These are phyloP conservation scores for Vigna trinervia DNA, from an alignment of 306 rosid genomes.

Conservation along the genomic window DNA sequence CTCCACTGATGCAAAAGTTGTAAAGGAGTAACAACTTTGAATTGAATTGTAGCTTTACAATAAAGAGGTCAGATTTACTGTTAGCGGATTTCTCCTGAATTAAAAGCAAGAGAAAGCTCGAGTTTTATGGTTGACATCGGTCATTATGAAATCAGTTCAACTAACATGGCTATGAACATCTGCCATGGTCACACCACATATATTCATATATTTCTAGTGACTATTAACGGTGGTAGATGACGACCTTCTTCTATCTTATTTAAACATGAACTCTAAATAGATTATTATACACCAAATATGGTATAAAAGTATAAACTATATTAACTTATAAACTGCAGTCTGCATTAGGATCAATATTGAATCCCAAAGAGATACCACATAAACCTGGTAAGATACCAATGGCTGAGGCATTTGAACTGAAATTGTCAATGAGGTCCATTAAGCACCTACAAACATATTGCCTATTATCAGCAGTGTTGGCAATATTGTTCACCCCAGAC, in stretches of 20 bases:
- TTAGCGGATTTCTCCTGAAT: neutral
- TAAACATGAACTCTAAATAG: too few relatives aligned
- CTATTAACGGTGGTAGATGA: neutral
- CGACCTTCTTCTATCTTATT: too few relatives aligned
- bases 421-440: conserved; percentile 53
- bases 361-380: conserved; percentile 70
- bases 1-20: conserved; percentile 26
- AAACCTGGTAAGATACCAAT: conserved; percentile 61
- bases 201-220: neutral
- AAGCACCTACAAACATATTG: conserved; percentile 56
- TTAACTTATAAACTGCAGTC: conserved; percentile 50
- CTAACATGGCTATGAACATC: conserved; percentile 24
- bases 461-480: conserved; percentile 39
- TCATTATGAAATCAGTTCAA: too few relatives aligned
- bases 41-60: conserved; percentile 2
- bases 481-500: conserved; percentile 45
- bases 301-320: too few relatives aligned
- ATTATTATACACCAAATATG: too few relatives aligned
- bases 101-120: neutral
- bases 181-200: neutral
- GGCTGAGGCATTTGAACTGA: conserved; percentile 53
- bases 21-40: conserved; percentile 17
- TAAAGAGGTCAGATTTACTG: neutral
- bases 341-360: conserved; percentile 54
- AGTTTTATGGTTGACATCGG: conserved; percentile 4